These are phyloP conservation scores for Letharia lupina DNA, from an alignment of 495 filamentous ascomycete species.

Conservation along the genomic window DNA sequence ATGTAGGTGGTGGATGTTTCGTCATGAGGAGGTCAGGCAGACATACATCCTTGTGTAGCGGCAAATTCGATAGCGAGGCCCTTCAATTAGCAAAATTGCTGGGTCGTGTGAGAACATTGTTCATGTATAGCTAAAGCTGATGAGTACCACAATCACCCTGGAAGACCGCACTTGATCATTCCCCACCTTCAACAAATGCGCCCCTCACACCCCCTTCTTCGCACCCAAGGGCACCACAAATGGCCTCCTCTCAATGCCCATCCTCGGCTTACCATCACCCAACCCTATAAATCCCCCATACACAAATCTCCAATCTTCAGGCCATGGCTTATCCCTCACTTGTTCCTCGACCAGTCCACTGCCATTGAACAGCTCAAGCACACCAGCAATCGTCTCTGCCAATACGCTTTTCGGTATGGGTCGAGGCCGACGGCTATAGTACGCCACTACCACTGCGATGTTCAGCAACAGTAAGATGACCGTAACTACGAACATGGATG, in stretches of 20 bases:
- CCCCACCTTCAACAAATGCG: no score
- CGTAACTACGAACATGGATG: conserved; percentile 28
- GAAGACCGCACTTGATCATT: no score
- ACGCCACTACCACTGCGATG: conserved; percentile 29
- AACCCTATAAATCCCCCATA: conserved; percentile 37
- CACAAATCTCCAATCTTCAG: conserved; percentile 27
- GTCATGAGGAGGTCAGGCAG: no score
- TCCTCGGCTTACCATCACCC: conserved; percentile 33
- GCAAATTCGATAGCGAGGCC: no score
- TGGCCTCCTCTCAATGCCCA: conserved; percentile 37
- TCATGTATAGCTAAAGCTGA: no score
- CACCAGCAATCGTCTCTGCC: conserved; percentile 35
- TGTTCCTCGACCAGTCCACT: conserved; percentile 26
- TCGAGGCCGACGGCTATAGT: conserved; percentile 29
- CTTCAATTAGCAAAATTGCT: no score
- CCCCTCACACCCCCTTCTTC: not conserved
- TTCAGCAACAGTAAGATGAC: conserved; percentile 30
- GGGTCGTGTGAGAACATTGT: no score
- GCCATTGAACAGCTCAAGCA: conserved; percentile 29
- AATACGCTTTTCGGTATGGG: conserved; percentile 30
- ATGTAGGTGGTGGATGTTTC: no score
- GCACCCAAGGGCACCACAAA: conserved; percentile 28
- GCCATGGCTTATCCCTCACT: not conserved
- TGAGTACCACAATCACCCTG: no score
- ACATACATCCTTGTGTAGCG: no score